Percentiles rank a stretch among this genome's conserved stretches.
Evolutionary conservation across 139 green algal genomes (phyloP).

Genomic region (Zygnema cylindricum): DNA sequence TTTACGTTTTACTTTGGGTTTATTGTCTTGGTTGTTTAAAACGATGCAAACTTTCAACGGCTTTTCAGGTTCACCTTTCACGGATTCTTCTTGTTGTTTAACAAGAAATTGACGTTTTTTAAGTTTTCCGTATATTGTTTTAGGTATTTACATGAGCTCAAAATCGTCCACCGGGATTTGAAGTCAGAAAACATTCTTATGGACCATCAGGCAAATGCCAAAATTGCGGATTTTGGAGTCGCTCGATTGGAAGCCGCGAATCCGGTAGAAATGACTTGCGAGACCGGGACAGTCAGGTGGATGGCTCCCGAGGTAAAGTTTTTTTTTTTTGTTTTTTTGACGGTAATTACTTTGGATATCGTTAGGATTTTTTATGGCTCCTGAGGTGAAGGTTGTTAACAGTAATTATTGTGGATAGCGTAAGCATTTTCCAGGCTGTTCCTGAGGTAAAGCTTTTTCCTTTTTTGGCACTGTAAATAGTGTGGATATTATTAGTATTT

Average conservation of each 20-base stretch:
- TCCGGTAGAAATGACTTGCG: constrained; percentile 91
- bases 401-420: not conserved
- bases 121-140: too few relatives aligned
- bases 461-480: too few relatives aligned
- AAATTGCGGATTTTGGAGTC: constrained; percentile 95
- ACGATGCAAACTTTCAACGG: too few relatives aligned
- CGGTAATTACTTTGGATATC: not conserved
- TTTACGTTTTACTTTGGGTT: too few relatives aligned
- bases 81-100: too few relatives aligned
- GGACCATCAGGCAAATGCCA: constrained; percentile 43
- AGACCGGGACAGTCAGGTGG: constrained; percentile 97
- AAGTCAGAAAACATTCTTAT: constrained; percentile 60
- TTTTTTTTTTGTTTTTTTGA: too few relatives aligned
- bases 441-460: too few relatives aligned
- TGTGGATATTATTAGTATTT: too few relatives aligned
- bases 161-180: constrained; percentile 56
- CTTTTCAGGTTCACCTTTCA: too few relatives aligned
- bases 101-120: too few relatives aligned
- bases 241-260: constrained; percentile 85
- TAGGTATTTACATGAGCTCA: constrained; percentile 47
- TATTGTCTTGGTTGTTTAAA: too few relatives aligned
- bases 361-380: not conserved
- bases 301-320: constrained; percentile 95
- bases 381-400: not conserved
- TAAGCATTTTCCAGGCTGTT: too few relatives aligned